Evolutionary conservation across 2,329 filamentous ascomycete species (phyloP), one percentile per base, ranked within the genome.

Genomic region (Talaromyces piceae): DNA sequence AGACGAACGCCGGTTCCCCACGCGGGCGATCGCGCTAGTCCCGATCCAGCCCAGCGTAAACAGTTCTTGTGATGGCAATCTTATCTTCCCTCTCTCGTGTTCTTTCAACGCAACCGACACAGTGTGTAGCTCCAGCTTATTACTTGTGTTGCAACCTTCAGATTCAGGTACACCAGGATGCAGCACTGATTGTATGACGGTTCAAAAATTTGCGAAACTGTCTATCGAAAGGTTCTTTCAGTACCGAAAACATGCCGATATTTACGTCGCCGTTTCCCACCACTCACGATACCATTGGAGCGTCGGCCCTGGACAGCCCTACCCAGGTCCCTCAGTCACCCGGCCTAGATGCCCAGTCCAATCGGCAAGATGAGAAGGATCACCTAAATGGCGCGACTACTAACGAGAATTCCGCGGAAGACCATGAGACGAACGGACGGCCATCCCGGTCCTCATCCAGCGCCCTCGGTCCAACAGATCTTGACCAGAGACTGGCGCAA

Each of bases 211-310:
- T 20, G 16, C 20, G 16, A 37, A 37, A 7, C 22, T 23, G 5
- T 13, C 6, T 25, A 12, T n/a, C 13, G 6, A 43, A 43, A 43
- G 5, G 39, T 13, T 12, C n/a, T n/a, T 25, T 12, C 33, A 37
- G 5, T 20, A 25, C 39, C 20, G 39, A 12, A 12, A 57, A 57
- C 54, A 72, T 72, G 69, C 61, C 68, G 45, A 64, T 67, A 48
- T 65, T 61, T 54, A 63, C 61, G 28, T 70, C 67, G 43, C 66
- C 67, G 1, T 69, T 68, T 44, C 66, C 61, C 18, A 70, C 67
- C 5, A 64, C 68, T 46, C 70, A 73, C 56, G 70, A 73, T 50
- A 71, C 68, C 5, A 63, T 72, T 50, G 69, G 69, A 39, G 61
- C 67, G 39, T 72, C 68, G 5, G 68, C 67, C 8, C 55, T 72